A percentile compares a stretch with the other conserved stretches of the same genome.
Conservation (phyloP, 2,329 filamentous ascomycete genomes). For the Clonostachys rosea region DNA sequence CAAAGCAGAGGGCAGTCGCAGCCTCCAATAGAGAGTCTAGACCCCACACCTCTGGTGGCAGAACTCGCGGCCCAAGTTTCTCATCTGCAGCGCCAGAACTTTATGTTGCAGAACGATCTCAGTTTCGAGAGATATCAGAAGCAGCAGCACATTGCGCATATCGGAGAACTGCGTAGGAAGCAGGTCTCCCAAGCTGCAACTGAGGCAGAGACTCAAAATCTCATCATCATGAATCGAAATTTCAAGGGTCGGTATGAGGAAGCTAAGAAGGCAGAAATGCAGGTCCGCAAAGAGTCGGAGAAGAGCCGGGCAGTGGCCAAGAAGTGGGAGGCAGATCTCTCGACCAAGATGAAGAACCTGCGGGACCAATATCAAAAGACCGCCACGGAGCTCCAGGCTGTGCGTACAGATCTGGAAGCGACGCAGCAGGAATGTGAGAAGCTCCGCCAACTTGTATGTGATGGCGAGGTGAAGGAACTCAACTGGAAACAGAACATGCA, state of each 20-base stretch:
- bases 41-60: slow-evolving; percentile 5
- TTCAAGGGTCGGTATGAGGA: slow-evolving; percentile 70
- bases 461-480: slow-evolving; percentile 65
- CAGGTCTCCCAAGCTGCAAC: slow-evolving; percentile 73
- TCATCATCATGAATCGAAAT: slow-evolving; percentile 71
- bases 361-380: slow-evolving; percentile 68
- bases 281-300: slow-evolving; percentile 68
- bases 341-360: slow-evolving; percentile 58
- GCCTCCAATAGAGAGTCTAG: slow-evolving; percentile 1
- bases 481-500: slow-evolving; percentile 59
- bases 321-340: slow-evolving; percentile 72
- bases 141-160: slow-evolving; percentile 76
- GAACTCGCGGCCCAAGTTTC: slow-evolving; percentile 34
- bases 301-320: slow-evolving; percentile 68
- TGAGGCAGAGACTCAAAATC: slow-evolving; percentile 77
- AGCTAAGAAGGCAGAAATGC: slow-evolving; percentile 64
- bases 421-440: slow-evolving; percentile 58
- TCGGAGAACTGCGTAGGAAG: slow-evolving; percentile 70
- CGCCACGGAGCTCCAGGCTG: slow-evolving; percentile 48
- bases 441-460: slow-evolving; percentile 61
- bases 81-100: slow-evolving; percentile 68
- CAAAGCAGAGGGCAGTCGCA: slow-evolving; percentile 9
- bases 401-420: slow-evolving; percentile 54
- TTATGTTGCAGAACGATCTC: slow-evolving; percentile 73
- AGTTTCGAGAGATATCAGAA: slow-evolving; percentile 83